A percentile compares a stretch with the other conserved stretches of the same genome.
Conservation (phyloP, 1,284 basidiomycete genomes). For the Leccinum pallidistipes region DNA sequence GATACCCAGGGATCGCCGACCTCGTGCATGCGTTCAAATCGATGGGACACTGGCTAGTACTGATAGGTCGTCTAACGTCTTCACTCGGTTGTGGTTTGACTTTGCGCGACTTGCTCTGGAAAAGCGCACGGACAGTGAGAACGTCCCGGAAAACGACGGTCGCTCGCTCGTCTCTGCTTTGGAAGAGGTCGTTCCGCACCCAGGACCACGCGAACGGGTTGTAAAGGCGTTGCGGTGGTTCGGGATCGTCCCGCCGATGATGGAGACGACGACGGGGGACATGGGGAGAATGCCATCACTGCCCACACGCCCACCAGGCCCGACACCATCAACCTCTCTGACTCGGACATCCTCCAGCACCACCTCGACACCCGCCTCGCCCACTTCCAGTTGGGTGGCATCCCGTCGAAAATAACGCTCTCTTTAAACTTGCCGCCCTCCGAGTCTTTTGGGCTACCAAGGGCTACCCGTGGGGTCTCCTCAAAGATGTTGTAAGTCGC, state of each 20-base stretch:
- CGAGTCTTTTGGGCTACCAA: too few relatives aligned
- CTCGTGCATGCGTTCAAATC: slow-evolving; percentile 75
- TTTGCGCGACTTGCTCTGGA: slow-evolving; percentile 42
- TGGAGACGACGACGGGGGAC: not conserved
- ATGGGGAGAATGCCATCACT: slow-evolving; percentile 23
- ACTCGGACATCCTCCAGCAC: too few relatives aligned
- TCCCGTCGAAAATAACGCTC: too few relatives aligned
- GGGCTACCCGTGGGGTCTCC: too few relatives aligned
- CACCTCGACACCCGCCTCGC: too few relatives aligned
- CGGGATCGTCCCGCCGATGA: slow-evolving; percentile 40
- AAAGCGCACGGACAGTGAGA: slow-evolving; percentile 9
- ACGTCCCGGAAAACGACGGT: slow-evolving; percentile 30
- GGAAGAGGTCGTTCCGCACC: slow-evolving; percentile 37
- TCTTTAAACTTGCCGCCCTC: too few relatives aligned
- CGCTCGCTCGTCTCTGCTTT: slow-evolving; percentile 40
- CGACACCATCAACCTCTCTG: too few relatives aligned
- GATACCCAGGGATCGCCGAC: slow-evolving; percentile 85
- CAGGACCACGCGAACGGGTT: slow-evolving; percentile 37
- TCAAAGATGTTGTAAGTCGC: too few relatives aligned
- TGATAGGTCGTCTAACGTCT: slow-evolving; percentile 35
- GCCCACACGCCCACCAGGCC: slow-evolving; percentile 51
- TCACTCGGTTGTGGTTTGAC: slow-evolving; percentile 45
- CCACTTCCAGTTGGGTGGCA: too few relatives aligned
- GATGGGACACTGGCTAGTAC: slow-evolving; percentile 62
- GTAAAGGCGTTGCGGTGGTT: slow-evolving; percentile 63